These are phyloP conservation scores for Ambrosia trifida DNA, from an alignment of 129 eudicot genomes.

Conservation along the genomic window DNA sequence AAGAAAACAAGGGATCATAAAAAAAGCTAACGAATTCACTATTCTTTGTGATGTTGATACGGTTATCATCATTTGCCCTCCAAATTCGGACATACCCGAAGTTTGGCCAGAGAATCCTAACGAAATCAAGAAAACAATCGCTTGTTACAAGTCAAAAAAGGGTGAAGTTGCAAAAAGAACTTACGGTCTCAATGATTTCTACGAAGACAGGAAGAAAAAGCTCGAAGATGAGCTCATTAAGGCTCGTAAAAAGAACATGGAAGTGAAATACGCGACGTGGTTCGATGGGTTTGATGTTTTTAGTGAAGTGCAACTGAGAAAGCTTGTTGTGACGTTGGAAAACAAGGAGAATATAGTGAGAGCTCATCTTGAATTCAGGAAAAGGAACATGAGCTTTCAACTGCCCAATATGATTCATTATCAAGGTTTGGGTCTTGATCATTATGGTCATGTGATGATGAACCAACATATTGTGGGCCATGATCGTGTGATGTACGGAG, in stretches of 20 bases:
- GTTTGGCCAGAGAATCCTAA: slow-evolving; percentile 47
- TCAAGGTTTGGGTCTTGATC: slow-evolving; percentile 10
- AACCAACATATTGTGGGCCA: slow-evolving; percentile 25
- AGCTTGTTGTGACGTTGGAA: slow-evolving; percentile 29
- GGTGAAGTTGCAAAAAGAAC: slow-evolving; percentile 33
- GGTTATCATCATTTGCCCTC: slow-evolving; percentile 42
- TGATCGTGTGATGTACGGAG: slow-evolving; percentile 19
- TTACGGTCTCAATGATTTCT: slow-evolving; percentile 40
- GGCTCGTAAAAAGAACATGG: slow-evolving; percentile 43
- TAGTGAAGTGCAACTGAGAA: slow-evolving; percentile 31
- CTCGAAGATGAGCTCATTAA: slow-evolving; percentile 54
- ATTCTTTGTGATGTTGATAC: slow-evolving; percentile 54
- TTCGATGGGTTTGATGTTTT: slow-evolving; percentile 28
- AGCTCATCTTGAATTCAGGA: slow-evolving; percentile 31
- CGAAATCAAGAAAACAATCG: slow-evolving; percentile 27
- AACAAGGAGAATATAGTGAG: slow-evolving; percentile 29
- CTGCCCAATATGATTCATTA: slow-evolving; percentile 7
- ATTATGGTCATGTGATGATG: not conserved
- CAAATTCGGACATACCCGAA: slow-evolving; percentile 32
- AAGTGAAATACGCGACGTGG: slow-evolving; percentile 51
- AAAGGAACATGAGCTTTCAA: slow-evolving; percentile 18
- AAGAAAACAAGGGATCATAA: slow-evolving; percentile 49
- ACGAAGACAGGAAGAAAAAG: slow-evolving; percentile 46
- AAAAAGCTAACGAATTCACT: slow-evolving; percentile 52
- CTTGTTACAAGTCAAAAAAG: slow-evolving; percentile 35